Base-by-base conservation (phyloP, 768 basidiomycete genomes). In the Obba rivulosa region DNA sequence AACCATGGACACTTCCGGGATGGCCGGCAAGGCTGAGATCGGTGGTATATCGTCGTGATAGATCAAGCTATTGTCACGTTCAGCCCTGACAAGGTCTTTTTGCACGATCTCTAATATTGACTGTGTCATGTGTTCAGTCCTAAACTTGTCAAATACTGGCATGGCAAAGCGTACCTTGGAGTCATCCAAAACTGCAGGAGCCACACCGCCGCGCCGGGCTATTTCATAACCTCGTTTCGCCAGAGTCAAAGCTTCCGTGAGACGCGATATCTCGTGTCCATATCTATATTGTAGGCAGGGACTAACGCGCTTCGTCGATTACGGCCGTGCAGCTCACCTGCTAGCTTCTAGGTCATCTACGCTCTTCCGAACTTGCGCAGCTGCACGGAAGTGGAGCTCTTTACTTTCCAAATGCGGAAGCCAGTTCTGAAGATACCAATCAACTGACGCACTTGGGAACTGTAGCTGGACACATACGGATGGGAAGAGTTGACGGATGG, bases 51-150 rank as follows among this genome's bases (percentile, higher is more conserved):
- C 85, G 43, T 90, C 77, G 56, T 96, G 92, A 68, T 97, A 99
- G 34, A 99, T 96, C 7, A 96, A 71, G 65, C 95, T 88, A 63
- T 99, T 99, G 65, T 98, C 95, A 25, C 91, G 80, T 53, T 85
- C 80, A 0, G 94, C 89, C 13, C 90, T 78, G 3, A 71, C 66
- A 28, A 87, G 65, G 47, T 81, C 78, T 44, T 77, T 80, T 55
- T 85, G 77, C 21, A 96, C 70, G 8, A 71, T 81, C 40, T 85
- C 83, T 21, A 87, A 68, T 14, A 97, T 70, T 1, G 87, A 89
- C 93, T 97, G 38, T 10, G 9, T n/a, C 11, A 24, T 3, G 7
- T 5, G 7, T 13, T 7, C 28, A 31, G 28, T 31, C 28, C 5
- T 5, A 31, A 31, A 13, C 21, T 5, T 39, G 16, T 39, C 7